Evolutionary conservation across 2,329 filamentous ascomycete species (phyloP), one percentile per base, ranked within the genome.

Genomic region (Dothideomycetidae sp.): DNA sequence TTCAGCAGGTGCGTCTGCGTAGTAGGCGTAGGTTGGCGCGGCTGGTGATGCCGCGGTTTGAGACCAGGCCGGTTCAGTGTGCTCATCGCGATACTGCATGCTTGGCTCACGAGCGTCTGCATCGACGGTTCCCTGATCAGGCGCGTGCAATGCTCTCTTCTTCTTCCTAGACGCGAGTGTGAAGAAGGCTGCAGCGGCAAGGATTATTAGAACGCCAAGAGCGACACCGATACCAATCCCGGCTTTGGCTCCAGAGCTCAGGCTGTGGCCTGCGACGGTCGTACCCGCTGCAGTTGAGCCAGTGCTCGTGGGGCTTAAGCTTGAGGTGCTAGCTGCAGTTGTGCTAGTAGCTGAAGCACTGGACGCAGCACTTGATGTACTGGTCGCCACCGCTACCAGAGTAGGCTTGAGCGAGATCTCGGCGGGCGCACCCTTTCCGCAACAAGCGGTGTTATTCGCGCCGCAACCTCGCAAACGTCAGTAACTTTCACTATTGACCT

Each of bases 191-290:
- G n/a, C 7, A n/a, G 7, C 21, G 7, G 21, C 21, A n/a, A 26
- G n/a, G 7, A n/a, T n/a, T 7, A 26, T 7, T 7, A 26, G 7
- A 7, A n/a, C 21, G 7, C 21, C 21, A 7, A 26, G n/a, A 7
- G 21, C 21, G n/a, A 26, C 36, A 14, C 29, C 36, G n/a, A 33
- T 21, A n/a, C 36, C 36, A 14, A 38, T 29, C n/a, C 36, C 36
- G 9, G 30, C 36, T 16, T 23, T 21, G n/a, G 36, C 36, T 9
- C 36, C 36, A 7, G 29, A 32, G 11, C 28, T 31, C 17, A 38
- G 12, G 10, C 36, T 30, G 16, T 19, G 11, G 5, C 29, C 21
- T n/a, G 7, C 7, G n/a, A 7, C n/a, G n/a, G 21, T 7, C n/a
- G 21, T 26, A n/a, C 21, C n/a, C n/a, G 21, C n/a, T 26, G 7